Base-by-base conservation (phyloP, 2,329 filamentous ascomycete genomes). In the Botrytis aclada region DNA sequence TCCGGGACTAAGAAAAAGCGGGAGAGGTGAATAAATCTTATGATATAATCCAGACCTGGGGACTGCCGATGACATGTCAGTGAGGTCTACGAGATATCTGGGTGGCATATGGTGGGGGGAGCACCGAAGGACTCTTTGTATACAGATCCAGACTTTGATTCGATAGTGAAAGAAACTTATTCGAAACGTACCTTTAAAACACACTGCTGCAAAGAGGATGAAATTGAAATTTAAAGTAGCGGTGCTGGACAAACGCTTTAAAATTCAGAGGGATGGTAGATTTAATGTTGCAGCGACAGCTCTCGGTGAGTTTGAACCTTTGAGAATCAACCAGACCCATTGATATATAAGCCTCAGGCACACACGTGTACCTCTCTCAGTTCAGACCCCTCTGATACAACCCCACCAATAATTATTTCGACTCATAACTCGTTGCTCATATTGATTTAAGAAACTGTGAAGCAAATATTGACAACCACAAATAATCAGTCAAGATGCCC, bases 401-500 rank as follows among this genome's bases (percentile, higher is more conserved):
- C 70, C 70, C 70, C 70, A 72, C 70, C 51, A 67, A 60, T 66
- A 67, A 60, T 64, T 72, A 64, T 60, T 56, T 72, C 70, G 63
- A 72, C 70, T 72, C 63, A 67, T 70, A 54, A 37, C 43, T 47
- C 32, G 51, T 64, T 67, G 69, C 62, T 41, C 56, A 63, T 32
- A 32, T 61, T 60, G 51, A 60, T 51, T 61, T 16, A 39, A 51
- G 32, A 54, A 70, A 29, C 45, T 56, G 66, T 56, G 54, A 60
- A 54, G 71, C 54, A 72, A 25, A 45, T 32, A 70, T 29, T 43
- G 51, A n/a, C 56, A 67, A n/a, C n/a, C 29, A 32, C 20, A 69
- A 29, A 29, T 25, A 54, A 37, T 43, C 29, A 56, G 54, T 70
- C 83, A 89, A 82, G 75, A 98, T 98, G 96, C 96, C 96, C 84